Base-by-base conservation (phyloP, 2,329 filamentous ascomycete genomes). In the Cadophora luteo-olivacea region DNA sequence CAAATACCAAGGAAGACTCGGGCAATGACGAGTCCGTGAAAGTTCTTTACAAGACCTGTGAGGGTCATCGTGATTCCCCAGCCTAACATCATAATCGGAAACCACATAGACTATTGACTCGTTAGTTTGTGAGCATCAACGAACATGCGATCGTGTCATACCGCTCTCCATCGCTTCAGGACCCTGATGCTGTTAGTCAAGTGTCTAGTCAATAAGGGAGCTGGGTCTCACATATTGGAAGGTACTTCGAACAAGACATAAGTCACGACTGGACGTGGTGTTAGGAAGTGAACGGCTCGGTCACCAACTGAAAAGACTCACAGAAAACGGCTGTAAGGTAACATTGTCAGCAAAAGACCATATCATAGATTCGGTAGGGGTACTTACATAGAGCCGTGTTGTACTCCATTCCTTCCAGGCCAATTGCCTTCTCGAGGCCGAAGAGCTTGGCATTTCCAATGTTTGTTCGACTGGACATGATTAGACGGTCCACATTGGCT, bases 51-150 rank as follows among this genome's bases (percentile, higher is more conserved):
- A 3, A 94, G 81, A 0, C 91, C 92, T 0, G 88, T 92, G 72
- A 90, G 83, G 0, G 88, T 89, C 9, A 91, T 87, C 51, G 92
- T 83, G 69, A 91, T 82, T 3, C 89, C 90, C 89, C 90, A 92
- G 1, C 84, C 77, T 3, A 83, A 77, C 45, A 87, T 86, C 74
- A 92, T 91, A 76, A 89, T 87, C 11, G 88, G 83, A 70, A 92
- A 81, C 82, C 88, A 91, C 63, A 85, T 84, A n/a, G 86, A 85
- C 66, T 70, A 57, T 19, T 57, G 19, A 2, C 1, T 55, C 1
- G 36, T 41, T 48, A 45, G 41, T 32, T 45, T 22, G 1, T 16
- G 14, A 38, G 25, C 32, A 19, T 24, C n/a, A 33, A 4, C 25
- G 55, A 5, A 16, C 1, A 1, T 32, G 12, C 2, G 19, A 24